phyloP scores from a whole-genome alignment of 2,329 filamentous ascomycete genomes.

The Fusarium nelsonii region DNA sequence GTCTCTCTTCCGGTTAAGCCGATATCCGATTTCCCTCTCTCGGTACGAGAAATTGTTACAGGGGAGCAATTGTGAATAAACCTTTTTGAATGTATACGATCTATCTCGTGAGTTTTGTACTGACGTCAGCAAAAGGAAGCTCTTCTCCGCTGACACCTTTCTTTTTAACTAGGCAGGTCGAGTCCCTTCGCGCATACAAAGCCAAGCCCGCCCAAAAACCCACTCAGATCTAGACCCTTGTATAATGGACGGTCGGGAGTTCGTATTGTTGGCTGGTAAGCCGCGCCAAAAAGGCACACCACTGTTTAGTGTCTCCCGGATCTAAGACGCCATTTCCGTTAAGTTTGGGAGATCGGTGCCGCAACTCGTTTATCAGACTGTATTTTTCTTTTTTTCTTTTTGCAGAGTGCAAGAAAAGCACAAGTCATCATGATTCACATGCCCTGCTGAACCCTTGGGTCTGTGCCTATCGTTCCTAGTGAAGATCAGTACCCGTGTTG shows the following conservation, averaged over 20 bases:
- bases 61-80: not conserved
- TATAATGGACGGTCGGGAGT: slow-evolving; percentile 8
- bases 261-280: slow-evolving; percentile 24
- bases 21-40: slow-evolving; percentile 2
- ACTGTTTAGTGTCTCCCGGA: not conserved
- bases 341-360: not conserved
- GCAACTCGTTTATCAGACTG: not conserved
- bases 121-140: slow-evolving; percentile 32
- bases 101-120: slow-evolving; percentile 1
- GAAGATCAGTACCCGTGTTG: slow-evolving; percentile 1
- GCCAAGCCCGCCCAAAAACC: slow-evolving; percentile 3
- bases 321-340: not conserved
- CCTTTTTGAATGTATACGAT: not conserved
- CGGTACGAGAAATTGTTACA: not conserved
- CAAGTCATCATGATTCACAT: not conserved
- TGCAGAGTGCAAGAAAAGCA: no score
- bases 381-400: no score
- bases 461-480: not conserved
- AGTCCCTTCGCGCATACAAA: slow-evolving; percentile 29
- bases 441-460: not conserved
- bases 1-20: slow-evolving; percentile 1
- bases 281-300: slow-evolving; percentile 4
- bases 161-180: not conserved
- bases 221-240: slow-evolving; percentile 25
- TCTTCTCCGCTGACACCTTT: slow-evolving; percentile 8